These are phyloP conservation scores for Peronospora destructor DNA, from an alignment of 352 stramenopile genomes.

Conservation along the genomic window DNA sequence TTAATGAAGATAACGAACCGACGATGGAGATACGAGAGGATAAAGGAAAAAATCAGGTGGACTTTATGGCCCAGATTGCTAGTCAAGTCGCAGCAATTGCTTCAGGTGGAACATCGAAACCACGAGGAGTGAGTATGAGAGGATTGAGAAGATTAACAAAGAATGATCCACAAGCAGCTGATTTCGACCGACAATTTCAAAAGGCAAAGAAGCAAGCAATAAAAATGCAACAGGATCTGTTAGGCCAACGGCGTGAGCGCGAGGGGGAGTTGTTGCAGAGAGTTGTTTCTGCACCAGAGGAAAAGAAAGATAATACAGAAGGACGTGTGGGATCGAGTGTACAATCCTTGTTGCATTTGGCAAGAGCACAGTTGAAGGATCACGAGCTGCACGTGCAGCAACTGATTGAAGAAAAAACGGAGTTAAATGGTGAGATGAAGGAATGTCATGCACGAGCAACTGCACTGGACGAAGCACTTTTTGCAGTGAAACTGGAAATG, in stretches of 20 bases:
- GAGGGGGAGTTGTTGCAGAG: slow-evolving; percentile 47
- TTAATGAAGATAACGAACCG: slow-evolving; percentile 14
- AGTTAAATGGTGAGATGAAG: slow-evolving; percentile 29
- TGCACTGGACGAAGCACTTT: slow-evolving; percentile 28
- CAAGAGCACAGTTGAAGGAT: slow-evolving; percentile 24
- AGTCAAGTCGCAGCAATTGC: slow-evolving; percentile 41
- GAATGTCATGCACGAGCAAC: slow-evolving; percentile 20
- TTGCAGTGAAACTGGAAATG: slow-evolving; percentile 36
- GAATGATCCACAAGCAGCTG: slow-evolving; percentile 21
- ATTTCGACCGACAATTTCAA: slow-evolving; percentile 66
- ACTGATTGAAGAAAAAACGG: slow-evolving; percentile 44
- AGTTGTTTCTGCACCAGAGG: slow-evolving; percentile 37
- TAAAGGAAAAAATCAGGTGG: slow-evolving; percentile 7
- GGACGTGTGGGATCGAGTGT: slow-evolving; percentile 7
- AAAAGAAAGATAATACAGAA: slow-evolving; percentile 8
- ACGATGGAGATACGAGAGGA: slow-evolving; percentile 7
- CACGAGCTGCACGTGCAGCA: slow-evolving; percentile 31
- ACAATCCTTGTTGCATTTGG: slow-evolving; percentile 12
- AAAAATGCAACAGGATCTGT: slow-evolving; percentile 38
- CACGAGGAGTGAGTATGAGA: slow-evolving; percentile 10
- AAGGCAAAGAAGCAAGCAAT: slow-evolving; percentile 42
- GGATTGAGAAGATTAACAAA: slow-evolving; percentile 12
- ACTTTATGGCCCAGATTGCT: slow-evolving; percentile 44
- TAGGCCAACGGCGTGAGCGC: slow-evolving; percentile 36
- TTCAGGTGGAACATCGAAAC: slow-evolving; percentile 8